Base-by-base conservation (phyloP, 805 yeast genomes). In the Komagataella populi region DNA sequence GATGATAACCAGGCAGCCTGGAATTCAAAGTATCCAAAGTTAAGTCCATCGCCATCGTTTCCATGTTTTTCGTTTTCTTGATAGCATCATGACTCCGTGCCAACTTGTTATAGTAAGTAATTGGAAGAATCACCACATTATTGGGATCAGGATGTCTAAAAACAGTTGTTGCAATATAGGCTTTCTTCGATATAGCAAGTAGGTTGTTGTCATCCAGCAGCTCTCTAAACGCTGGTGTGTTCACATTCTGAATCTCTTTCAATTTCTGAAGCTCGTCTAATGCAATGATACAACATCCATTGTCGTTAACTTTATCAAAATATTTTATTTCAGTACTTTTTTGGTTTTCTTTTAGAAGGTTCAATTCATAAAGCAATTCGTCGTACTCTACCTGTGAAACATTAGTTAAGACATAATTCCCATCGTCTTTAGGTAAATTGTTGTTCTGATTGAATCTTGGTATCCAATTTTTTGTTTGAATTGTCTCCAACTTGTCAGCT, bases 51-150 rank as follows among this genome's bases (percentile, higher is more conserved):
- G 47, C 30, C 17, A 17, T n/a, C n/a, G 47, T 17, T 17, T 22
- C 47, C 17, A 16, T 22, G 3, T 22, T 17, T 6, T 20, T 17
- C 2, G 45, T 47, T 20, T n/a, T 16, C 45, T 48, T 45, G 44
- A 22, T 10, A 24, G 47, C 44, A 6, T 51, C 53, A 52, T 67
- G 71, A 51, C 70, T 71, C 51, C 75, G 72, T 24, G 76, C 61
- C 54, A 84, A 64, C 60, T 77, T 78, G 55, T 76, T 75, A 64
- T 81, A 84, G 60, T 83, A 83, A 1, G 81, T 71, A 5, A 74
- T 68, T 5, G 91, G 89, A 39, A 84, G 60, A 7, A 82, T 80
- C 53, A 81, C 82, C 39, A 83, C 81, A 54, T 77, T 76, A 3
- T 69, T 64, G 10, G 71, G 63, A 56, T 82, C 86, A 3, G 85